Base-by-base conservation (phyloP, 2,329 filamentous ascomycete genomes). In the Westerdykella sp. region DNA sequence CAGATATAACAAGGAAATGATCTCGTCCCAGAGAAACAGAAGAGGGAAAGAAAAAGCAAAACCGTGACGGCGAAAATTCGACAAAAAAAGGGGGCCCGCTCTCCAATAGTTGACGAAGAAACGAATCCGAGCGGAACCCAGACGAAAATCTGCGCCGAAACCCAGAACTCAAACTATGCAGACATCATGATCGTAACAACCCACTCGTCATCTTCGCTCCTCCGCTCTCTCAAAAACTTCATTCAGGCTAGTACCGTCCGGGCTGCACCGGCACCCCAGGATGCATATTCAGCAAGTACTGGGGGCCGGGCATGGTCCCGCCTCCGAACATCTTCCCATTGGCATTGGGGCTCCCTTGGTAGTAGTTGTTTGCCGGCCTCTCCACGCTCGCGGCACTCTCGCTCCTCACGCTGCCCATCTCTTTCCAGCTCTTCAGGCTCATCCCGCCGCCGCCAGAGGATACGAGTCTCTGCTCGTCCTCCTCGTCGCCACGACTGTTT, bases 201-300 rank as follows among this genome's bases (percentile, higher is more conserved):
- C 25, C 5, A 5, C 23, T 28, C 11, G 2, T 7, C 11, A 3
- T 28, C 25, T 28, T 12, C 9, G 9, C 25, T 28, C 11, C 25
- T 28, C 25, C 4, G 4, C 9, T 13, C 25, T 7, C 7, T 28
- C 7, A 12, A 12, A 28, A 9, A 9, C 4, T 12, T 12, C 25
- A 10, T 28, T 10, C 25, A 9, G 25, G 2, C 11, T 28, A 28
- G 4, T 7, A 28, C 25, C 25, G 25, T 10, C 25, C 25, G 42
- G 38, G 43, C 41, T 61, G 53, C 44, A 66, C 62, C 34, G 62
- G 62, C 35, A 66, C 62, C 2, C 62, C 62, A 0, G 62, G 62
- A 55, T 66, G 62, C 62, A 66, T 66, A 48, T 66, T 66, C 40
- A 66, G 35, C 48, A 66, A 21, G 49, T 66, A 66, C 50, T 66